Conservation (phyloP, 2,329 filamentous ascomycete species). For the Botrytis aclada region DNA sequence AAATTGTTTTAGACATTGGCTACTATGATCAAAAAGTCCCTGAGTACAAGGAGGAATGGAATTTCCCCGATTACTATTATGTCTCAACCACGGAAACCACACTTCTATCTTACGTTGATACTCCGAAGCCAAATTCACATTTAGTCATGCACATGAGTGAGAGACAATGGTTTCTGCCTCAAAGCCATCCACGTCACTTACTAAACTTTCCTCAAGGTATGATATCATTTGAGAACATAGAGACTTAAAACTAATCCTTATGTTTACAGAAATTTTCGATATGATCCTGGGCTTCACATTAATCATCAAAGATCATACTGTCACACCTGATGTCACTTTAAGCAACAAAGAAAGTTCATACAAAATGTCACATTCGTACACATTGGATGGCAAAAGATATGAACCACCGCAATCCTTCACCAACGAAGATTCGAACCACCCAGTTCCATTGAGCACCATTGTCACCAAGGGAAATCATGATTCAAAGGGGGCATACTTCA, state of each 20-base stretch:
- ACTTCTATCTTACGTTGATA: background rate
- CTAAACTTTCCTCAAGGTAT: background rate
- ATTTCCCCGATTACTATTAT: accelerated
- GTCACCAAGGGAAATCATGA: background rate
- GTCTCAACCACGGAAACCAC: too few species aligned
- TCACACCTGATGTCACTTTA: background rate
- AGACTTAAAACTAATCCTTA: background rate
- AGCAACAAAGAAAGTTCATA: background rate
- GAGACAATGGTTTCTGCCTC: background rate
- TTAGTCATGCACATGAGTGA: background rate
- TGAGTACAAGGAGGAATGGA: background rate
- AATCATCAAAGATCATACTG: background rate
- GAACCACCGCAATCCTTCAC: background rate
- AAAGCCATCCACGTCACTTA: background rate
- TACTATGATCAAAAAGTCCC: background rate
- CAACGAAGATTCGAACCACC: background rate
- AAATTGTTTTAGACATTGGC: background rate
- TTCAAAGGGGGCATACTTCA: background rate
- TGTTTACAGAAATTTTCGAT: background rate
- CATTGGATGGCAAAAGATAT: background rate
- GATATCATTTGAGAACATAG: background rate
- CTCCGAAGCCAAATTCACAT: background rate
- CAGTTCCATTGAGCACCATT: background rate
- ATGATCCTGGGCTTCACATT: background rate
- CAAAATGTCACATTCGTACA: background rate